Evolutionary conservation across 1,284 basidiomycete genomes (phyloP).

Genomic region (Apiotrichum gracile): DNA sequence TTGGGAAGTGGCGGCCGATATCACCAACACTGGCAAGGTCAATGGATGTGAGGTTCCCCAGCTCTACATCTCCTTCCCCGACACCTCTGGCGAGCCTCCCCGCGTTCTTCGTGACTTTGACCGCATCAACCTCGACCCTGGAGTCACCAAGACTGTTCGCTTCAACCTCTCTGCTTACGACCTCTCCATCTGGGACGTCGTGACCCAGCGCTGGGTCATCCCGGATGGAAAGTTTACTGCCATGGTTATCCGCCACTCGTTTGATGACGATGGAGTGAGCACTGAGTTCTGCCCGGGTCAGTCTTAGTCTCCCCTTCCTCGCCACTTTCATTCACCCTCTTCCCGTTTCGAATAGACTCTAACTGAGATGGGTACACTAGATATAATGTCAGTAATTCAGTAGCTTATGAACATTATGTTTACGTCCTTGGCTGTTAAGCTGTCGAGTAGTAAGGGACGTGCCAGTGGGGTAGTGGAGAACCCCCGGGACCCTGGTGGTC

Average conservation of each 20-base stretch:
- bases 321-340: not conserved
- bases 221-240: constrained; percentile 43
- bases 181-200: constrained; percentile 47
- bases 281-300: constrained; percentile 12
- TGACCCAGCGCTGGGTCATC: constrained; percentile 41
- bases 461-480: too few species aligned
- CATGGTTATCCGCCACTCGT: constrained; percentile 25
- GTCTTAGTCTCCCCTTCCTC: not conserved
- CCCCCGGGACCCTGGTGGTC: too few species aligned
- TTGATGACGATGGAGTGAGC: constrained; percentile 11
- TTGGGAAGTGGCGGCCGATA: constrained; percentile 43
- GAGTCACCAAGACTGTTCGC: constrained; percentile 29
- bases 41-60: constrained; percentile 48
- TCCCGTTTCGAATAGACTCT: not conserved
- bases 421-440: too few species aligned
- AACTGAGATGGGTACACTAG: not conserved
- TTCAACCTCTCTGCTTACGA: constrained; percentile 46
- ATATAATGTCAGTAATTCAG: too few species aligned
- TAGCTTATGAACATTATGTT: too few species aligned
- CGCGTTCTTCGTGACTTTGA: constrained; percentile 43
- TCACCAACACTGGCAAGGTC: constrained; percentile 49
- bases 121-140: constrained; percentile 42
- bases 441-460: too few species aligned
- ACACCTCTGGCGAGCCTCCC: constrained; percentile 42
- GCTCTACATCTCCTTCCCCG: constrained; percentile 46